These are phyloP conservation scores for Ogataea trehaloabstinens DNA, from an alignment of 805 yeast species.

Conservation along the genomic window DNA sequence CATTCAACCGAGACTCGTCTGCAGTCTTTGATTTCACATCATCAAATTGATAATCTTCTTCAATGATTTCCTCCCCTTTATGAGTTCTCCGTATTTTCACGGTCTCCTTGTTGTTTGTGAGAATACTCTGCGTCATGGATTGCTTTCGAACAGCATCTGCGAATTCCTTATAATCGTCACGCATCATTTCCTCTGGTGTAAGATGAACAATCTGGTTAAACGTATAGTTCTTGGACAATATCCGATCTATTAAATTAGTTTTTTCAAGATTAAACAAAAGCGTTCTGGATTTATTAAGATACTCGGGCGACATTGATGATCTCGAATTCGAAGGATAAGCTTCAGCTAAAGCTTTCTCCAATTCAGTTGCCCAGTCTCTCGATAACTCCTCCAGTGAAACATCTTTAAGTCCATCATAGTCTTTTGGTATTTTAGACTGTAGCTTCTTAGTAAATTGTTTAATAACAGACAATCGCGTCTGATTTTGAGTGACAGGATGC, in stretches of 20 bases:
- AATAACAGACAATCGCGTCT: constrained; percentile 47
- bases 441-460: constrained; percentile 51
- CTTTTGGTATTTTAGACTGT: constrained; percentile 37
- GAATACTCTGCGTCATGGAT: constrained; percentile 63
- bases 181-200: constrained; percentile 68
- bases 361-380: constrained; percentile 43
- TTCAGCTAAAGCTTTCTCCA: constrained; percentile 50
- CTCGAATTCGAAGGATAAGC: constrained; percentile 21
- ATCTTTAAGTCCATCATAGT: constrained; percentile 19
- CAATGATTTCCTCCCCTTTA: constrained; percentile 84
- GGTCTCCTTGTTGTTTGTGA: constrained; percentile 42
- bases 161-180: constrained; percentile 67
- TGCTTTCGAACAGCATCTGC: constrained; percentile 72
- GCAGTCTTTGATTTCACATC: constrained; percentile 18
- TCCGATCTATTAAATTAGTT: constrained; percentile 56
- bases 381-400: constrained; percentile 36
- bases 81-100: constrained; percentile 79
- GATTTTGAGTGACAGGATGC: constrained; percentile 20
- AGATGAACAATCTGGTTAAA: constrained; percentile 59
- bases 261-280: constrained; percentile 59
- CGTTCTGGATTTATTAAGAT: constrained; percentile 69
- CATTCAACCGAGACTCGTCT: constrained; percentile 24
- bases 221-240: constrained; percentile 52
- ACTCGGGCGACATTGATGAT: constrained; percentile 32
- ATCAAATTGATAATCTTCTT: constrained; percentile 40